phyloP scores from a whole-genome alignment of 2,329 filamentous ascomycete genomes.

The Clonostachys sp. region DNA sequence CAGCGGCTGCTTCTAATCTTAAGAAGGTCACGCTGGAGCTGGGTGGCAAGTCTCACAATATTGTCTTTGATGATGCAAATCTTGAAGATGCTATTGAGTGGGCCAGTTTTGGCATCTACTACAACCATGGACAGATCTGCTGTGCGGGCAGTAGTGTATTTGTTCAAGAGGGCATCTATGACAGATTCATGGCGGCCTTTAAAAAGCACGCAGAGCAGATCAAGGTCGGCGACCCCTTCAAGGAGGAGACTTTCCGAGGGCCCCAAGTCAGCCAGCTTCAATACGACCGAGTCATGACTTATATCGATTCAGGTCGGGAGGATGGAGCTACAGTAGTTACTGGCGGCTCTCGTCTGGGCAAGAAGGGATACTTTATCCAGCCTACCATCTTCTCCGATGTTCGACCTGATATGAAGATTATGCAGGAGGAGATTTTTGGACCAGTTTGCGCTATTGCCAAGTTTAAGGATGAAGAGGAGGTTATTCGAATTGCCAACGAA shows the following conservation, averaged over 20 bases:
- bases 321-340: constrained; percentile 54
- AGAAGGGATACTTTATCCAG: constrained; percentile 80
- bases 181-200: constrained; percentile 74
- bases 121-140: constrained; percentile 56
- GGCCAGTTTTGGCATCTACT: constrained; percentile 64
- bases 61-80: constrained; percentile 69
- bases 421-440: constrained; percentile 85
- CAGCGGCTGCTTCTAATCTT: constrained; percentile 66
- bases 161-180: constrained; percentile 77
- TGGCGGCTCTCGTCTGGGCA: constrained; percentile 44
- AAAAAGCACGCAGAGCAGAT: constrained; percentile 67
- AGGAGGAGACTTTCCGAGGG: constrained; percentile 72
- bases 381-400: constrained; percentile 83
- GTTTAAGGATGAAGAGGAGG: constrained; percentile 76
- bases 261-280: constrained; percentile 77
- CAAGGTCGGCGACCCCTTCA: constrained; percentile 75
- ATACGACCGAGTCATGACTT: constrained; percentile 78
- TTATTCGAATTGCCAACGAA: constrained; percentile 66
- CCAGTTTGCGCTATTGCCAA: constrained; percentile 77
- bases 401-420: constrained; percentile 75
- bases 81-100: constrained; percentile 69
- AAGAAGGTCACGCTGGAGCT: constrained; percentile 76
- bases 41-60: constrained; percentile 72
- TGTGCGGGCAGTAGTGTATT: constrained; percentile 76
- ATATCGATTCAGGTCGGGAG: constrained; percentile 59